These are phyloP conservation scores for Saccharomycopsis sp. DNA, from an alignment of 805 yeast species.

Conservation along the genomic window DNA sequence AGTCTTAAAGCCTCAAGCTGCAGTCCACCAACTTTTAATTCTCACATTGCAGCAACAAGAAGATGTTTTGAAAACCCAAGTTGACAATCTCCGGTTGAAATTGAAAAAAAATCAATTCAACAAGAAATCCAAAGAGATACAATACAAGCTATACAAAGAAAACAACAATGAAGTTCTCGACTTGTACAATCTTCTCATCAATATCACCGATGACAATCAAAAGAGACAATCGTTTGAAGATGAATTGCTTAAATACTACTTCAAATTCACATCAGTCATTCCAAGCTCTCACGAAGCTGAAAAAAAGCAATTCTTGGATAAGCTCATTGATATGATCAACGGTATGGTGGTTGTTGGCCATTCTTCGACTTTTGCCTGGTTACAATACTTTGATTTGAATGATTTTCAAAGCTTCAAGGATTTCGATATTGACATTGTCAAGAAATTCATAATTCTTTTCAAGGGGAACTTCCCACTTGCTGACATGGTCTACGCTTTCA, in stretches of 20 bases:
- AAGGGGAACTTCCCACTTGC: slow-evolving; percentile 56
- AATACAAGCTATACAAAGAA: slow-evolving; percentile 35
- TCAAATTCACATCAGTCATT: slow-evolving; percentile 42
- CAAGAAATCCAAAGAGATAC: slow-evolving; percentile 33
- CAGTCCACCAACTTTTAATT: slow-evolving; percentile 36
- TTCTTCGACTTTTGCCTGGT: slow-evolving; percentile 61
- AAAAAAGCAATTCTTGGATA: slow-evolving; percentile 31
- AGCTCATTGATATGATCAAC: slow-evolving; percentile 46
- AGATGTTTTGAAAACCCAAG: slow-evolving; percentile 31
- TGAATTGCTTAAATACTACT: slow-evolving; percentile 46
- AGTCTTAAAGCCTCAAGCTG: slow-evolving; percentile 39
- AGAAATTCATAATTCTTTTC: slow-evolving; percentile 48
- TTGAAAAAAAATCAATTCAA: slow-evolving; percentile 28
- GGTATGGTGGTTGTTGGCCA: slow-evolving; percentile 67
- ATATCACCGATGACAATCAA: slow-evolving; percentile 52
- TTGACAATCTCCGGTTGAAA: slow-evolving; percentile 41
- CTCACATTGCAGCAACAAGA: slow-evolving; percentile 34
- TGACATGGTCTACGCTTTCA: slow-evolving; percentile 49
- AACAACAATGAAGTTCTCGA: slow-evolving; percentile 41
- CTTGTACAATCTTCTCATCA: slow-evolving; percentile 44
- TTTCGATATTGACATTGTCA: slow-evolving; percentile 38
- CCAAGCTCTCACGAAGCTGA: slow-evolving; percentile 31
- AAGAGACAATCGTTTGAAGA: slow-evolving; percentile 52
- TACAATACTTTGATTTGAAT: slow-evolving; percentile 60
- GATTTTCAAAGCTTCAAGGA: slow-evolving; percentile 46